phyloP scores from a whole-genome alignment of 2,329 filamentous ascomycete species.

The Ilyonectria mors-panacis region DNA sequence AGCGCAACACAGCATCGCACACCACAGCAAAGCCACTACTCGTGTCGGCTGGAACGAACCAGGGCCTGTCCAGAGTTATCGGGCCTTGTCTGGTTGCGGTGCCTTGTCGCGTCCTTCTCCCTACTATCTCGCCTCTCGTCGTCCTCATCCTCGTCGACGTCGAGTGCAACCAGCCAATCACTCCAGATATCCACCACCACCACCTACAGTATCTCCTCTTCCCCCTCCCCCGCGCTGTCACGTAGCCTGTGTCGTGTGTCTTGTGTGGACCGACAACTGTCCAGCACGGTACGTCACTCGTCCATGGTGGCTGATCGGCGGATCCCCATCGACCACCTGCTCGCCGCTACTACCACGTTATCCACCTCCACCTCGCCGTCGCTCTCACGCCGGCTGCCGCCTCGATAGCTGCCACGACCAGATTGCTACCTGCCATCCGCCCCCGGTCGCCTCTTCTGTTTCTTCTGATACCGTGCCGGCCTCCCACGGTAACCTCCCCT shows the following conservation, averaged over 20 bases:
- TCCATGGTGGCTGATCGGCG: slow-evolving; percentile 27
- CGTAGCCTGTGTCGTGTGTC: slow-evolving; percentile 30
- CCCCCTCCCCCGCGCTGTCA: slow-evolving; percentile 38
- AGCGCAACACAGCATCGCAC: background rate
- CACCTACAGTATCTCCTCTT: slow-evolving; percentile 8
- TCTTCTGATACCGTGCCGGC: slow-evolving; percentile 27
- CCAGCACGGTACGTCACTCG: slow-evolving; percentile 7
- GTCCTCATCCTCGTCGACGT: background rate
- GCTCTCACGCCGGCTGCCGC: slow-evolving; percentile 4
- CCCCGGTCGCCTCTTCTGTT: slow-evolving; percentile 21
- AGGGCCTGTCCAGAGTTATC: background rate
- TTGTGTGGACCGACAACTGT: slow-evolving; percentile 15
- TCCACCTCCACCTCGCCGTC: slow-evolving; percentile 15
- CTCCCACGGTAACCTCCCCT: slow-evolving; percentile 10
- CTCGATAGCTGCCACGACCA: slow-evolving; percentile 17
- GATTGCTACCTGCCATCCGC: slow-evolving; percentile 39
- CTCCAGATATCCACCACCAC: slow-evolving; percentile 14
- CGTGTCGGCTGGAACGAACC: background rate
- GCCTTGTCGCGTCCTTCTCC: background rate
- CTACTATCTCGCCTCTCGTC: slow-evolving; percentile 10
- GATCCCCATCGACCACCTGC: slow-evolving; percentile 25
- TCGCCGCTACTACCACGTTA: slow-evolving; percentile 29
- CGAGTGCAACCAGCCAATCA: slow-evolving; percentile 19
- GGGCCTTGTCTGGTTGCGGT: background rate
- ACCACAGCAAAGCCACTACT: background rate